Base-by-base conservation (phyloP, 345 rosid genomes). In the Excoecaria agallocha region DNA sequence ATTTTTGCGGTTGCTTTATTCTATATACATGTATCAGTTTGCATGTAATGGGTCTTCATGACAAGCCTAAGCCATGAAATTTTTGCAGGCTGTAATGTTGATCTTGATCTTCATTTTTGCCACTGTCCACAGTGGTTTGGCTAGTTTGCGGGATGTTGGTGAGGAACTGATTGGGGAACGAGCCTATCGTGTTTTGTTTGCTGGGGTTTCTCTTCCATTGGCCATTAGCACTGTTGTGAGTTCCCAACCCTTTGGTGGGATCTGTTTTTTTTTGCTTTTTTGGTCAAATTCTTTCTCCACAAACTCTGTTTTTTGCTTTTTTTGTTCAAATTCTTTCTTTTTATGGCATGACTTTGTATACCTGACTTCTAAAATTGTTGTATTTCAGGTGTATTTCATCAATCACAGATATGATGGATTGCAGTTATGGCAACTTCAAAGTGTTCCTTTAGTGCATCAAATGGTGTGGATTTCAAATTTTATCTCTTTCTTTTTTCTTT, bases 321-420 rank as follows among this genome's bases (percentile, higher is more conserved):
- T 22, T 56, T 56, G n/a, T 4, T 52, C 15, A 30, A 3, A 10
- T 12, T 52, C 4, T 35, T 52, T 19, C 13, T 38, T 39, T 59
- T 35, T 66, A 58, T 54, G 43, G 22, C 49, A 11, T 70, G 79
- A 69, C 48, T 38, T 41, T 41, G 25, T 41, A 56, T 43, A 3
- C 24, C 68, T 74, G 61, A 79, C 43, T 61, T 69, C 43, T 57
- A 24, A 19, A 63, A 38, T 82, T 72, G 6, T 76, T 50, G n/a
- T 65, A 50, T 71, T 86, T 54, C 86, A 94, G 98, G 98, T 90
- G 69, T 94, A 85, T 82, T 94, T 94, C 85, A 92, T 94, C 82
- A 90, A 90, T 79, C 98, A 94, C 77, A 89, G 98, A 73, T 92
- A 92, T 41, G 95, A 92, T 25, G 97, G 97, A 24, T 51, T 90